Base-by-base conservation (phyloP, 2,329 filamentous ascomycete genomes). In the Cercospora sp. region DNA sequence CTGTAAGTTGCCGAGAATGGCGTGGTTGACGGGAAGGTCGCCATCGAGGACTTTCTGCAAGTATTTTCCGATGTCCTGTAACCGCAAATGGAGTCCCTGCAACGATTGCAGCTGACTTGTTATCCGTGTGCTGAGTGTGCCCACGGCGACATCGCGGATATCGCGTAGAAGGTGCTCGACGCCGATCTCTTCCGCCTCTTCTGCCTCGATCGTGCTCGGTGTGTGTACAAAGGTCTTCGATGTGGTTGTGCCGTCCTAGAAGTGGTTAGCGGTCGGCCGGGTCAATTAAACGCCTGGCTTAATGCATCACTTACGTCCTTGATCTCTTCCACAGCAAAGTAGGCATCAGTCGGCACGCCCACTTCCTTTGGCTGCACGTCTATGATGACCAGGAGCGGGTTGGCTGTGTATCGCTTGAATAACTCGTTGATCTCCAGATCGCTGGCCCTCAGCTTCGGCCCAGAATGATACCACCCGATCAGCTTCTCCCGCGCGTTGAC, bases 401-500 rank as follows among this genome's bases (percentile, higher is more conserved):
- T 96, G 20, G 95, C 93, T 63, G 94, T 97, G 84, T 99, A 99
- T 84, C 94, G 89, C 86, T 99, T 99, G 88, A 99, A 98, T 68
- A 99, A 88, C 83, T 99, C 95, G 83, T 99, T 99, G 90, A 99
- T 97, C 84, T 98, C 92, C 74, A 99, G 84, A 85, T 99, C 95
- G 57, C 95, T 97, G 65, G 94, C 94, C 79, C 95, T 90, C 77
- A 99, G 86, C 86, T 98, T 99, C 45, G 95, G 95, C 51, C 95
- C 95, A 20, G 95, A 96, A 83, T 99, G 95, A 82, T 99, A 99
- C 95, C 95, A 99, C 78, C 95, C 95, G 86, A 99, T 96, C 80
- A 99, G 87, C 89, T 98, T 98, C 85, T 99, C 95, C 72, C 92
- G 87, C 69, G 95, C 95, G 84, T 99, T 99, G 86, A 99, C 94